These are phyloP conservation scores for Trypanosoma lewisi DNA, from an alignment of 208 protist species.

Conservation along the genomic window DNA sequence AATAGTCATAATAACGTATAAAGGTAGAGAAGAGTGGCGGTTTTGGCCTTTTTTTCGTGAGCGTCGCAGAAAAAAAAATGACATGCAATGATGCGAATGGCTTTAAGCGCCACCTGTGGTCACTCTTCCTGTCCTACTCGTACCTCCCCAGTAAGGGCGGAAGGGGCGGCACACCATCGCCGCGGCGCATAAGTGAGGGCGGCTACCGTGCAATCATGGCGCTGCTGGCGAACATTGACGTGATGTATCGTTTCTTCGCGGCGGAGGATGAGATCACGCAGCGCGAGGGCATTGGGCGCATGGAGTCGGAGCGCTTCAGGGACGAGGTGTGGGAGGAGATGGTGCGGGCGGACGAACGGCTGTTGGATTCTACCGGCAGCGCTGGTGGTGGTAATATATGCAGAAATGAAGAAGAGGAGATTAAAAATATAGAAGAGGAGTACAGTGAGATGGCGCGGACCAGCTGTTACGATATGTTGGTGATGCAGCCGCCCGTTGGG, in stretches of 20 bases:
- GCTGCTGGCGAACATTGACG: conserved; percentile 5
- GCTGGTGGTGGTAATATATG: not conserved
- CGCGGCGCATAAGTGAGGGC: conserved; percentile 18
- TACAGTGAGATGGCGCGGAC: not conserved
- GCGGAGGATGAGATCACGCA: conserved; percentile 16
- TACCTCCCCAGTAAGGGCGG: conserved; percentile 4
- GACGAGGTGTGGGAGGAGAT: conserved; percentile 22
- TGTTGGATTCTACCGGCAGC: not conserved
- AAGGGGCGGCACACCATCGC: not conserved
- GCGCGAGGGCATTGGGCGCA: not conserved
- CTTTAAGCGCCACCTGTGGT: conserved; percentile 44
- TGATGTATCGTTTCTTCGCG: conserved; percentile 13
- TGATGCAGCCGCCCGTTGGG: conserved; percentile 3
- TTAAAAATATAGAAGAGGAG: not conserved
- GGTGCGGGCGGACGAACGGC: not conserved
- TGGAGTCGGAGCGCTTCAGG: conserved; percentile 17
- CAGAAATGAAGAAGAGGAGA: not conserved
- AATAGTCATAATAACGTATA: no score
- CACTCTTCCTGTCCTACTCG: conserved; percentile 41
- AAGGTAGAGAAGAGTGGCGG: no score
- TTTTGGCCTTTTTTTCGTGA: no score
- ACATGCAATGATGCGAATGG: conserved; percentile 7
- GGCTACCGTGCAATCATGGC: conserved; percentile 22
- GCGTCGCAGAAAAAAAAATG: not conserved
- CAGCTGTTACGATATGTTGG: conserved; percentile 10